Evolutionary conservation across 2,329 filamentous ascomycete genomes (phyloP).

Genomic region (Verticillium klebahnii): DNA sequence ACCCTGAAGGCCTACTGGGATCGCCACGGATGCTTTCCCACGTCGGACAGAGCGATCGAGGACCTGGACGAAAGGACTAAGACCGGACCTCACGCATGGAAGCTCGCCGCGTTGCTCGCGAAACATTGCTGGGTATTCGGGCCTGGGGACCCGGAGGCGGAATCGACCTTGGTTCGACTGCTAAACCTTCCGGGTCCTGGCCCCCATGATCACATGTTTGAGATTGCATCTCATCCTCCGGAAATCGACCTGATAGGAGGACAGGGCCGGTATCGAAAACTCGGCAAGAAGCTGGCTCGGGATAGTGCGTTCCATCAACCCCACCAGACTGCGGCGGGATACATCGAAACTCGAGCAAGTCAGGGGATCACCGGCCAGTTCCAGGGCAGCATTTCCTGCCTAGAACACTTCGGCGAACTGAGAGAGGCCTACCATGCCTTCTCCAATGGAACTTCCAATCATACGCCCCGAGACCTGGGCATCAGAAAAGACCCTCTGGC

Average conservation of each 20-base stretch:
- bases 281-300: background rate
- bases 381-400: background rate
- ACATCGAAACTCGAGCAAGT: background rate
- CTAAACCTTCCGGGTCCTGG: background rate
- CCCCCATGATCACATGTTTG: background rate
- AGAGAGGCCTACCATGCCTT: background rate
- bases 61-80: background rate
- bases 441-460: background rate
- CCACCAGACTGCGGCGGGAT: background rate
- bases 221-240: background rate
- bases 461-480: background rate
- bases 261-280: background rate
- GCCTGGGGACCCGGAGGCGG: background rate
- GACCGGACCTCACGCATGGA: background rate
- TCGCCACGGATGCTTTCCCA: background rate
- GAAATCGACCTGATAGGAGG: no score
- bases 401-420: background rate
- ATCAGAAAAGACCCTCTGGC: background rate
- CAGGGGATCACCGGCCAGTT: background rate
- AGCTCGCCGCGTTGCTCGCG: background rate
- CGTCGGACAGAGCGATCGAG: background rate
- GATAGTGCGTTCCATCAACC: background rate
- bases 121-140: background rate
- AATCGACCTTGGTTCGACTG: background rate
- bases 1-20: background rate